A percentile compares a stretch with the other conserved stretches of the same genome.
Evolutionary conservation across 495 filamentous ascomycete species (phyloP).

Genomic region (Talaromyces borbonicus): DNA sequence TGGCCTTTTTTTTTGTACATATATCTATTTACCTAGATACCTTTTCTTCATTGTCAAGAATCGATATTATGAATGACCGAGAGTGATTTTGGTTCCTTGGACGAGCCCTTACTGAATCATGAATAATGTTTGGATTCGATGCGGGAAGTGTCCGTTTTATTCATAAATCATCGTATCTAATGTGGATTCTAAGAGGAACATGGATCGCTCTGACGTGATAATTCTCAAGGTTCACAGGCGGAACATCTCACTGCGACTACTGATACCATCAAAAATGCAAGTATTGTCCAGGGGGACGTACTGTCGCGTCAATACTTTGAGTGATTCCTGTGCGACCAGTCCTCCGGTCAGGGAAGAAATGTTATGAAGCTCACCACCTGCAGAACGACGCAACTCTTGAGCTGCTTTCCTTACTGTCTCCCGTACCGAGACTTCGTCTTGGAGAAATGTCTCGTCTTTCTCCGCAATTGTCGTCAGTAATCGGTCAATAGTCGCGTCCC

Average conservation of each 20-base stretch:
- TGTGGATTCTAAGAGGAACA: no score
- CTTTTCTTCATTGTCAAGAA: no score
- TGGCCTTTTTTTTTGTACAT: no score
- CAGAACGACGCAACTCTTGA: conserved; percentile 62
- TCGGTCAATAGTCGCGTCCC: conserved; percentile 35
- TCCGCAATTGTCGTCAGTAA: conserved; percentile 31
- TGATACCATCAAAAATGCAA: conserved; percentile 84
- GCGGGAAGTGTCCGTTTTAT: no score
- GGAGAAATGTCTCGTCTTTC: conserved; percentile 37
- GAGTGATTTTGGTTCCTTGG: no score
- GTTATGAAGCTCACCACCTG: conserved; percentile 87
- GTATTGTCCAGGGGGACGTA: conserved; percentile 93
- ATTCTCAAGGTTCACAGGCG: conserved; percentile 18
- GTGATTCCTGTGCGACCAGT: conserved; percentile 87
- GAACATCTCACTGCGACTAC: conserved; percentile 67
- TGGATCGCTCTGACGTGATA: no score
- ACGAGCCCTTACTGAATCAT: no score
- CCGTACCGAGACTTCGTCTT: conserved; percentile 26
- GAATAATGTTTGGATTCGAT: no score
- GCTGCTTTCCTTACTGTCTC: conserved; percentile 43
- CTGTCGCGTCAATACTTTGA: conserved; percentile 94
- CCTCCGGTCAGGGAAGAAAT: conserved; percentile 85
- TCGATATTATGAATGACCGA: no score
- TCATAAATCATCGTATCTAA: no score
- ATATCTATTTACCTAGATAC: no score